Conservation (phyloP, 208 protist species). For the Crithidia thermophila region DNA sequence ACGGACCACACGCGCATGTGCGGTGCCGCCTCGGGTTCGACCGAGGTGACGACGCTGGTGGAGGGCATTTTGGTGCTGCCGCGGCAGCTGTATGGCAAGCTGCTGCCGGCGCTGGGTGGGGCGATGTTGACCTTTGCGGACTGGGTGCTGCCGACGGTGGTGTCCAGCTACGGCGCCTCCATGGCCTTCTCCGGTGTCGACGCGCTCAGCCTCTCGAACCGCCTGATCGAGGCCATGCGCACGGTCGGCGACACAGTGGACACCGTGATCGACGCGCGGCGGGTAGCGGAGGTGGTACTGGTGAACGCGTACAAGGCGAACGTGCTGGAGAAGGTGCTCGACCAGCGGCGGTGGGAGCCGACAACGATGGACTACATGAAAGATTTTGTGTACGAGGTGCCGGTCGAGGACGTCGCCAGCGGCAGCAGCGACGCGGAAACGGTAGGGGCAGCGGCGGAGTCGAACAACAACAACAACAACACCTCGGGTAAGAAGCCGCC, state of each 20-base stretch:
- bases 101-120: slow-evolving; percentile 37
- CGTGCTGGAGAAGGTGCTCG: slow-evolving; percentile 54
- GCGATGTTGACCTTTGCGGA: slow-evolving; percentile 33
- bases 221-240: slow-evolving; percentile 47
- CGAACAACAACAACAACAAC: background rate
- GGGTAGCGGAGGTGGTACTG: slow-evolving; percentile 63
- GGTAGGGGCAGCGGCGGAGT: background rate
- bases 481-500: background rate
- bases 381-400: background rate
- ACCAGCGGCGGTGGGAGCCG: slow-evolving; percentile 55
- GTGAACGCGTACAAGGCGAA: slow-evolving; percentile 79
- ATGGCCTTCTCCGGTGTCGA: slow-evolving; percentile 21
- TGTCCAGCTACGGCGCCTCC: slow-evolving; percentile 40
- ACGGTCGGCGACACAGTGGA: slow-evolving; percentile 37
- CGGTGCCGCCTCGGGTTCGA: slow-evolving; percentile 10
- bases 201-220: slow-evolving; percentile 26
- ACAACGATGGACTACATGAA: slow-evolving; percentile 26
- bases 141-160: slow-evolving; percentile 45
- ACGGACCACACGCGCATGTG: slow-evolving; percentile 33
- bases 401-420: background rate
- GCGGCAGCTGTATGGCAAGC: slow-evolving; percentile 29
- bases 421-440: background rate
- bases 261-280: slow-evolving; percentile 39
- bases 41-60: slow-evolving; percentile 20
- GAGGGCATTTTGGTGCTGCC: slow-evolving; percentile 16